Percentiles rank a stretch among this genome's conserved stretches.
Conservation (phyloP, 2,329 filamentous ascomycete genomes). For the Malbranchea zuffiana region DNA sequence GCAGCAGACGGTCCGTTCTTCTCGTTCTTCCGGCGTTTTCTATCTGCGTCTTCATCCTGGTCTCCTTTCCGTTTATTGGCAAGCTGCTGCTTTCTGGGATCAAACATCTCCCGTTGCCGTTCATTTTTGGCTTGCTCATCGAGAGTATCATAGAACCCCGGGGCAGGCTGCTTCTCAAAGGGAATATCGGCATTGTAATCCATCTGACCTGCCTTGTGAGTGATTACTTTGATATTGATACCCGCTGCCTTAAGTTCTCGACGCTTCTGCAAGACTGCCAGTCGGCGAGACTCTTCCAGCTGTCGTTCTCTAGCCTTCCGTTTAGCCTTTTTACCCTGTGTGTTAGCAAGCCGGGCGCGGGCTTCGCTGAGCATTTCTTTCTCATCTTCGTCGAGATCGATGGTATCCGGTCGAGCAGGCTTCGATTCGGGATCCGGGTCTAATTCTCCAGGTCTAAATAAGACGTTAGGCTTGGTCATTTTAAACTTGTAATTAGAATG, state of each 20-base stretch:
- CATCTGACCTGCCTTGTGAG: constrained; percentile 91
- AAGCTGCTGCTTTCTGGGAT: constrained; percentile 83
- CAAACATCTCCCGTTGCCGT: constrained; percentile 69
- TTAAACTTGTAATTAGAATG: background rate
- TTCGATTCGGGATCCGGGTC: constrained; percentile 97
- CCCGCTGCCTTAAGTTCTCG: constrained; percentile 94
- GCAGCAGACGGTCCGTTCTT: constrained; percentile 69
- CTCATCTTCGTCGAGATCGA: constrained; percentile 96
- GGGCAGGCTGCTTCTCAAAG: constrained; percentile 81
- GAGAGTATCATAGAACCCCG: constrained; percentile 85
- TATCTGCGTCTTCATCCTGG: constrained; percentile 64
- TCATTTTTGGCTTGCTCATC: constrained; percentile 78
- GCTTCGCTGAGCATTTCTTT: constrained; percentile 99
- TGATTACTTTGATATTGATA: constrained; percentile 93
- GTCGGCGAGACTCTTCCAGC: constrained; percentile 80
- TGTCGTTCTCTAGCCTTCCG: constrained; percentile 91
- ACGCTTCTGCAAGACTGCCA: constrained; percentile 87
- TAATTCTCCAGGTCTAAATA: constrained; percentile 65
- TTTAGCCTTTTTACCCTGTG: constrained; percentile 98
- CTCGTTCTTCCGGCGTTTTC: constrained; percentile 79
- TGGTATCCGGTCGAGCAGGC: constrained; percentile 87
- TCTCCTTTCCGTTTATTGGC: constrained; percentile 88
- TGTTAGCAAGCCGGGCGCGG: constrained; percentile 89
- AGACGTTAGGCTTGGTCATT: background rate
- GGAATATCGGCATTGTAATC: constrained; percentile 99